These are phyloP conservation scores for Gossypium arboreum DNA, from an alignment of 345 rosid species.

Conservation along the genomic window DNA sequence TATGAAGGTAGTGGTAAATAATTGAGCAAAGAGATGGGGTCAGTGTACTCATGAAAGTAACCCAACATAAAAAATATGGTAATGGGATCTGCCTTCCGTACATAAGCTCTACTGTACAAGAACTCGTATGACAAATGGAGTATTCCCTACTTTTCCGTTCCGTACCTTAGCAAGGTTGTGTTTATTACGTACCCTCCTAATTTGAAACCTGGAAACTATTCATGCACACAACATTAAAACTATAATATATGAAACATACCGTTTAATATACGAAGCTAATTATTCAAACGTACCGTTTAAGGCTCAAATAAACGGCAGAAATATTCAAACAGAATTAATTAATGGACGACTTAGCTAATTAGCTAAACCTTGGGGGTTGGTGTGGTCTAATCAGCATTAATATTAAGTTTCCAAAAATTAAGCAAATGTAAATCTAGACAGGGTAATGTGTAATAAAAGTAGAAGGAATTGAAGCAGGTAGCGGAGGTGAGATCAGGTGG, in stretches of 20 bases:
- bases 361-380: not conserved
- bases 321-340: not conserved
- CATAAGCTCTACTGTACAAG: not conserved
- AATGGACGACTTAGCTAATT: not conserved
- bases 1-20: not conserved
- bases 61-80: not conserved
- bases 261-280: not conserved
- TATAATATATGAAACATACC: not conserved
- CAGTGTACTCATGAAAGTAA: not conserved
- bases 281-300: not conserved
- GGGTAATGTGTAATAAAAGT: not conserved
- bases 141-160: not conserved
- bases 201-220: not conserved
- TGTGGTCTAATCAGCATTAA: not conserved
- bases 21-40: slow-evolving; percentile 5
- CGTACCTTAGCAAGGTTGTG: not conserved
- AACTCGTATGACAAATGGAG: not conserved
- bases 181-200: not conserved
- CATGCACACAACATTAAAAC: not conserved
- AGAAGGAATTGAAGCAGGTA: not conserved
- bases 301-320: too few species aligned
- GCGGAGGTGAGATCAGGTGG: not conserved
- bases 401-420: not conserved
- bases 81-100: not conserved
- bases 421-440: not conserved